Evolutionary conservation across 768 basidiomycete species (phyloP), one percentile per base, ranked within the genome.

Genomic region (Cystofilobasidium ferigula): DNA sequence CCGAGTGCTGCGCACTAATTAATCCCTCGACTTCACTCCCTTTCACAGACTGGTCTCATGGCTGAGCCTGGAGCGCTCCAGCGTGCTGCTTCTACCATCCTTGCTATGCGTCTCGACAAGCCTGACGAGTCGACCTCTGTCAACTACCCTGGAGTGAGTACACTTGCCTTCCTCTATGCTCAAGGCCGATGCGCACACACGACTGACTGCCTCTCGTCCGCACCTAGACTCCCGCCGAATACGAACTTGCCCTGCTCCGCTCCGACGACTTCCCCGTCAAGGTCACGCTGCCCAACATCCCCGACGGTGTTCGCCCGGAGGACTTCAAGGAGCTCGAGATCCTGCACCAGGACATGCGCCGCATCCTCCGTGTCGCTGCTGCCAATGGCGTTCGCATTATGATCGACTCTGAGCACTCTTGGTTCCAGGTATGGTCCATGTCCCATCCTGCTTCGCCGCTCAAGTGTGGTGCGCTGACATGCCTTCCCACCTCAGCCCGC

Each of bases 341-440:
- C 1, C 78, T 95, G 1, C 82, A 84, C 72, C 72, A 78, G 2
- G 83, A 86, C 70, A 77, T 95, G 51, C 72, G 78, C 24, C 76
- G 75, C 38, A 87, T 95, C 62, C 89, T 88, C 70, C 69, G 77
- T 14, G 81, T 76, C 57, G 91, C 87, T 0, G 77, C 80, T 70
- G 78, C 81, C 38, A 78, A 82, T 42, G 82, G 83, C 3, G 83
- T 93, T 0, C 82, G 81, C 69, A 76, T 95, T 35, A 82, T 87
- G 56, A 78, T 95, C 51, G 91, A 94, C 72, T 90, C 92, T 0
- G 92, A 95, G 73, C 83, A 91, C 72, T 76, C 78, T 3, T 77
- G 74, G 79, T 80, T 78, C 62, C 79, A 81, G 72, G 78, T 78
- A 2, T 24, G 69, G 58, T 28, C 57, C 22, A 22, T 14, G 5